Evolutionary conservation across 2,329 filamentous ascomycete species (phyloP).

Genomic region (Aspergillus fijiensis): DNA sequence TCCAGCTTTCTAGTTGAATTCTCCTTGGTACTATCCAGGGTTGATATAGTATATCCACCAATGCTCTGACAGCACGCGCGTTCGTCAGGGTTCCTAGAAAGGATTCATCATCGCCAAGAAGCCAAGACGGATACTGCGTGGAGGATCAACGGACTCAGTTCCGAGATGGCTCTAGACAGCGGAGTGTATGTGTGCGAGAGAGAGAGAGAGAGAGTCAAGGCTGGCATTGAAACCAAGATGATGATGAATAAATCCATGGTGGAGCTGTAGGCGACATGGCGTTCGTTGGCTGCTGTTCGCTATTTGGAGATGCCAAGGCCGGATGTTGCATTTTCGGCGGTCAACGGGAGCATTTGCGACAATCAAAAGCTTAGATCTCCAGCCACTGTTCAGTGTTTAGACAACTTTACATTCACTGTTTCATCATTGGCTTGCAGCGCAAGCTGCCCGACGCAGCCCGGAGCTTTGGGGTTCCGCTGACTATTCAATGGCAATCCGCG

Average conservation of each 20-base stretch:
- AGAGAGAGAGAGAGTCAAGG: background rate
- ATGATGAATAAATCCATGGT: background rate
- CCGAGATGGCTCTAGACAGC: background rate
- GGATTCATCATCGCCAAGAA: constrained; percentile 8
- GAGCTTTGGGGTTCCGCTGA: background rate
- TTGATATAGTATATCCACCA: background rate
- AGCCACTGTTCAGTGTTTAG: background rate
- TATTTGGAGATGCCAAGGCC: background rate
- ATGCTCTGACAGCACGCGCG: background rate
- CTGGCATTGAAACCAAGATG: background rate
- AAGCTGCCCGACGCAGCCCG: background rate
- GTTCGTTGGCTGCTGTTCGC: background rate
- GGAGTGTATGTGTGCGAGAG: background rate
- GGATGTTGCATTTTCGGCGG: background rate
- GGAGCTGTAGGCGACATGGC: background rate
- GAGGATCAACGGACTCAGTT: background rate
- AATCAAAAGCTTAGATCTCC: background rate
- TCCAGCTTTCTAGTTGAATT: background rate
- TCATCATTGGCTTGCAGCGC: background rate
- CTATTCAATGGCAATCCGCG: background rate
- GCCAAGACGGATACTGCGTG: background rate
- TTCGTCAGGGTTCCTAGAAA: constrained; percentile 3
- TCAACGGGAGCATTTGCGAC: background rate
- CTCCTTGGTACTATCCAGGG: background rate
- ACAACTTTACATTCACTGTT: background rate